Conservation (phyloP, 169 alveolate genomes). For the Amoebophrya sp. region DNA sequence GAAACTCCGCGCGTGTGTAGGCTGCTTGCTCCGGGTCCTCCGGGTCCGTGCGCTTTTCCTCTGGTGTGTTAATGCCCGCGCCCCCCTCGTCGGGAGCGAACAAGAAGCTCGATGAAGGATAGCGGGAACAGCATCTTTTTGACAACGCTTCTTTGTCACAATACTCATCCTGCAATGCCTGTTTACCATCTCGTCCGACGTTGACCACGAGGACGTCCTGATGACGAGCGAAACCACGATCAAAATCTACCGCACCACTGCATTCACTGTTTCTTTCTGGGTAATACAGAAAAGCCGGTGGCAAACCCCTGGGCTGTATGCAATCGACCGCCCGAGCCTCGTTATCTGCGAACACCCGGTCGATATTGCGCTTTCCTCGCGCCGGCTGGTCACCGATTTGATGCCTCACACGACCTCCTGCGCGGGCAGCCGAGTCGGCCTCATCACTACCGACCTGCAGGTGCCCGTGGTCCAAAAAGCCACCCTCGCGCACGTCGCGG, state of each 20-base stretch:
- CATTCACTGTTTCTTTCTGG: background rate
- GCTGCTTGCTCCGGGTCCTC: background rate
- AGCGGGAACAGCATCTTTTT: background rate
- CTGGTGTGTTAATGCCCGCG: background rate
- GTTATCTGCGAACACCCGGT: background rate
- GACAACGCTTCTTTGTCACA: background rate
- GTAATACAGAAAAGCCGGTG: background rate
- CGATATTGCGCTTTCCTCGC: background rate
- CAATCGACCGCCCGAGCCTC: background rate
- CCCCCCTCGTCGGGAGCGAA: too few relatives aligned
- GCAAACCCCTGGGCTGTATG: background rate
- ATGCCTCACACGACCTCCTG: background rate
- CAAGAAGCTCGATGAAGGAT: too few relatives aligned
- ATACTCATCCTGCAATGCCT: background rate
- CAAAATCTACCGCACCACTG: background rate
- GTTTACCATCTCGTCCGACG: background rate
- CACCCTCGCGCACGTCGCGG: background rate
- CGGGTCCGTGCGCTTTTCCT: background rate
- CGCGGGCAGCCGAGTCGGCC: background rate
- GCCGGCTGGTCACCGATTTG: background rate
- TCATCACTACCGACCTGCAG: background rate
- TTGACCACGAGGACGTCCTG: background rate
- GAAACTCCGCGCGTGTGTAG: background rate
- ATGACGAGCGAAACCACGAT: background rate
- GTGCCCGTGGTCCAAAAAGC: background rate